These are phyloP conservation scores for Triticum turgidum DNA, from an alignment of 176 grass and related monocot species.

Conservation along the genomic window DNA sequence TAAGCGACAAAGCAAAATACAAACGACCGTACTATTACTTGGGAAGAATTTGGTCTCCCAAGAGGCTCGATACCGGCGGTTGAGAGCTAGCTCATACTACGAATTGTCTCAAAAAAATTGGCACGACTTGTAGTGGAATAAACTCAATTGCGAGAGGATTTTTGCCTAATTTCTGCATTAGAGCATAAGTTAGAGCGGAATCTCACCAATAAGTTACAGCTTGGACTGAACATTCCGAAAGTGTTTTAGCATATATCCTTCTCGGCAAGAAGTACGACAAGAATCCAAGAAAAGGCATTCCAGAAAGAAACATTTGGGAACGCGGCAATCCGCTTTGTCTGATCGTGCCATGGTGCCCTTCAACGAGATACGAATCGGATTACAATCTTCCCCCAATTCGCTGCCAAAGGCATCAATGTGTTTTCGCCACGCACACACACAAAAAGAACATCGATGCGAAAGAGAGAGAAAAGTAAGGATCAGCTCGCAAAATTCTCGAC, in stretches of 20 bases:
- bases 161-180: not conserved
- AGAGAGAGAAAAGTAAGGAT: not conserved
- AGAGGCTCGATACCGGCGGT: not conserved
- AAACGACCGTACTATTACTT: no score
- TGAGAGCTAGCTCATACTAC: not conserved
- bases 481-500: not conserved
- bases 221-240: not conserved
- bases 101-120: not conserved
- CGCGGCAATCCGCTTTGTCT: not conserved
- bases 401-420: not conserved
- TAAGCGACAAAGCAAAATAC: not conserved
- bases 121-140: not conserved
- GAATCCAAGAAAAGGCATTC: not conserved
- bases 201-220: not conserved
- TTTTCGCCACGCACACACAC: no score
- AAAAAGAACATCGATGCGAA: no score
- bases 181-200: not conserved
- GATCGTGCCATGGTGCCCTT: not conserved
- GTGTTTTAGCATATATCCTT: not conserved
- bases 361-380: not conserved
- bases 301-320: not conserved
- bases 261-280: not conserved
- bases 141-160: not conserved
- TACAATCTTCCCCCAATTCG: not conserved
- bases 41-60: no score